Evolutionary conservation across 2,329 filamentous ascomycete species (phyloP).

Genomic region (Tolypocladium amazonense): DNA sequence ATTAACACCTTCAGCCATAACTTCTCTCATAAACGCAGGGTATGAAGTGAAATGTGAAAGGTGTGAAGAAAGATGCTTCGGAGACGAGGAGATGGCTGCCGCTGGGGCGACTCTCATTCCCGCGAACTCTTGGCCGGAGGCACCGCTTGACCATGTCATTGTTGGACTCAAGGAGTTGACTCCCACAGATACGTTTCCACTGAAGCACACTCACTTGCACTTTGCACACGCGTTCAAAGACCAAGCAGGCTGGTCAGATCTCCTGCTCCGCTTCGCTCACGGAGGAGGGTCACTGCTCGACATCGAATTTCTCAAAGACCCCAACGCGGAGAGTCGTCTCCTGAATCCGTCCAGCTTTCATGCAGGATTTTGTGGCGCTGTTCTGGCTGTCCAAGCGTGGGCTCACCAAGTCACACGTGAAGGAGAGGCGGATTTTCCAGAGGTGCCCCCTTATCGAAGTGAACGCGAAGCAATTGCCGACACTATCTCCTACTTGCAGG

Average conservation of each 20-base stretch:
- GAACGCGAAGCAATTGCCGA: background rate
- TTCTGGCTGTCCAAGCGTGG: background rate
- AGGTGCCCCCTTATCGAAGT: background rate
- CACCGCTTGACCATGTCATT: background rate
- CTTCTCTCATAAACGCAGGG: background rate
- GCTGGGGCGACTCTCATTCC: background rate
- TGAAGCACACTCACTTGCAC: background rate
- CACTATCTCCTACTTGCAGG: background rate
- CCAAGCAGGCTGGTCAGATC: background rate
- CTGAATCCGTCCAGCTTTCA: background rate
- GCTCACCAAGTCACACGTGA: background rate
- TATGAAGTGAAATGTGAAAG: background rate
- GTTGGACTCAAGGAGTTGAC: background rate
- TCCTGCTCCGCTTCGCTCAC: background rate
- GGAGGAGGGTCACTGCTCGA: background rate
- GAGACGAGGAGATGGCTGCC: background rate
- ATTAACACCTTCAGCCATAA: background rate
- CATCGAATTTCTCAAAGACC: background rate
- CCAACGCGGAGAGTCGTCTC: background rate
- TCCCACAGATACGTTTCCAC: background rate
- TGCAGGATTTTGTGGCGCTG: background rate
- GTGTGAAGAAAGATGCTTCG: background rate
- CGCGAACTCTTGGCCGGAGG: background rate
- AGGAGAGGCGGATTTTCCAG: background rate
- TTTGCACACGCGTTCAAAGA: background rate